Base-by-base conservation (phyloP, 2,329 filamentous ascomycete species). In the Xylaria sp. region DNA sequence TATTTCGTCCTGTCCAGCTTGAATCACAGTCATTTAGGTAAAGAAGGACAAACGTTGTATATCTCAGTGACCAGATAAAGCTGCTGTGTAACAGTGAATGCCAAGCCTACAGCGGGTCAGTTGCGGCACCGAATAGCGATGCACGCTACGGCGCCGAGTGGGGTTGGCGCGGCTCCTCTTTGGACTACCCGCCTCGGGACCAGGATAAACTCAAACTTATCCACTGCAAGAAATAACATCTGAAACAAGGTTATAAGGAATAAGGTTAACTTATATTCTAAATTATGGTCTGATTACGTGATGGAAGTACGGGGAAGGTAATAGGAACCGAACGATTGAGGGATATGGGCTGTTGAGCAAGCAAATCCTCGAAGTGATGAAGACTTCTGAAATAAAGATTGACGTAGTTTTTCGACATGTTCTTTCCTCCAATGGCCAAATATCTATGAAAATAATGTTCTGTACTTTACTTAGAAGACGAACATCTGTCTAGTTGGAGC, bases 131-230 rank as follows among this genome's bases (percentile, higher is more conserved):
- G 53, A 18, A 18, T 46, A 20, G 32, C 15, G 18, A 23, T 10
- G 20, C 6, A 28, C 45, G 48, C 48, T 34, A 34, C 52, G 52
- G 52, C n/a, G 28, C 52, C n/a, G 41, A 9, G 50, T 56, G 50
- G 50, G 13, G 50, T 15, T n/a, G 5, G 10, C 15, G 4, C 10
- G 36, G 12, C n/a, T 55, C 50, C 50, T 45, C 36, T 62, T 55
- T 55, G 12, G 48, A 62, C 60, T 32, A 55, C 60, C 25, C n/a
- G 25, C 28, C 48, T 52, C 48, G 48, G 25, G 25, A 30, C 13
- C 46, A 30, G 25, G 46, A 20, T 50, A 13, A 13, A n/a, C 46
- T 30, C 46, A 50, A 18, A 30, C 25, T 28, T 25, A 7, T 30
- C 20, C 23, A 23, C n/a, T 46, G 7, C 1, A 13, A 5, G 20